These are phyloP conservation scores for Fusarium odoratissimum DNA, from an alignment of 2,329 filamentous ascomycete genomes.

Conservation along the genomic window DNA sequence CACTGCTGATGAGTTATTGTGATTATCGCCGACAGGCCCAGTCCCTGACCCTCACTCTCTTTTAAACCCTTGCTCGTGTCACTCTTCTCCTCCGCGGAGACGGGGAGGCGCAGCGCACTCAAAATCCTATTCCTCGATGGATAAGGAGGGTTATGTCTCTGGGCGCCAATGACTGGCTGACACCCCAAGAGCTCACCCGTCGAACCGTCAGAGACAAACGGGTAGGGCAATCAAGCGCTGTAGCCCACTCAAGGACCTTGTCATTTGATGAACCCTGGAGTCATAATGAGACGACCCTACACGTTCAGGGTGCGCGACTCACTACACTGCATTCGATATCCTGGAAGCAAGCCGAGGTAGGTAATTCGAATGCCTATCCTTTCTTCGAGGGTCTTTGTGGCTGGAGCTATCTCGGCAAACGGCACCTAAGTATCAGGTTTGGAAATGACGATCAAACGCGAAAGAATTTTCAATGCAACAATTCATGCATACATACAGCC, in stretches of 20 bases:
- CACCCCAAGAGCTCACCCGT: slow-evolving; percentile 12
- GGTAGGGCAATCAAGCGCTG: slow-evolving; percentile 15
- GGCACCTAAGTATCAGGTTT: background rate
- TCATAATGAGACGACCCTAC: background rate
- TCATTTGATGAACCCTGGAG: background rate
- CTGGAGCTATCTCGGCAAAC: slow-evolving; percentile 10
- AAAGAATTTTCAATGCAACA: background rate
- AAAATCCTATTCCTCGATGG: background rate
- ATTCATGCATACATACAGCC: background rate
- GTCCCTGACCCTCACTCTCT: background rate
- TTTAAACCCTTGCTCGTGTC: slow-evolving; percentile 1
- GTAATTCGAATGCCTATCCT: slow-evolving; percentile 13
- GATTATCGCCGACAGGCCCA: background rate
- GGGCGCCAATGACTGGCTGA: slow-evolving; percentile 13
- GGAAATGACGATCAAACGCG: background rate
- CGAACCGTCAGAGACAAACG: slow-evolving; percentile 7
- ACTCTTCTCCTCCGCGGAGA: background rate
- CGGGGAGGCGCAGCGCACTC: slow-evolving; percentile 1
- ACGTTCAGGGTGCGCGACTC: background rate
- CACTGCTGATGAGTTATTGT: background rate
- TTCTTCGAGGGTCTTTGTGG: slow-evolving; percentile 6
- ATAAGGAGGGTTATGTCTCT: slow-evolving; percentile 18
- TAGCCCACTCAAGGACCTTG: slow-evolving; percentile 3
- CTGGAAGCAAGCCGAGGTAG: background rate
- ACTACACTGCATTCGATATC: background rate